These are phyloP conservation scores for Mycena epipterygia DNA, from an alignment of 768 basidiomycete species.

Conservation along the genomic window DNA sequence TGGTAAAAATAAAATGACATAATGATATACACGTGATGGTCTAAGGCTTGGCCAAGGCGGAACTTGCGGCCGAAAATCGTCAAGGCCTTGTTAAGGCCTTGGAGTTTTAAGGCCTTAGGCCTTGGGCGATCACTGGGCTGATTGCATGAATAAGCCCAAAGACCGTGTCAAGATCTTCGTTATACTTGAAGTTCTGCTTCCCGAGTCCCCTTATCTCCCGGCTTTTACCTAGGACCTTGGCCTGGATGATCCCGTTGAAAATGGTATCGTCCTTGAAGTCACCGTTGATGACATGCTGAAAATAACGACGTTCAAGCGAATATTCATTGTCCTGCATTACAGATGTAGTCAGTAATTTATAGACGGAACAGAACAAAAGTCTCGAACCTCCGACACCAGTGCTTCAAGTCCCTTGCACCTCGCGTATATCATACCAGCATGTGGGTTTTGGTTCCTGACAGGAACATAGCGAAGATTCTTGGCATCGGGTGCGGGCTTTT, in stretches of 20 bases:
- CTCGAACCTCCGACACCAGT: slow-evolving; percentile 2
- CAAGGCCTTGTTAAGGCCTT: too few relatives aligned
- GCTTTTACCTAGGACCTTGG: slow-evolving; percentile 27
- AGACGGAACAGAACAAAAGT: neutral
- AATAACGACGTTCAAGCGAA: slow-evolving; percentile 26
- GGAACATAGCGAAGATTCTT: slow-evolving; percentile 4
- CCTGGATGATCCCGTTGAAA: slow-evolving; percentile 40
- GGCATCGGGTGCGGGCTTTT: neutral
- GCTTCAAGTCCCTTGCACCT: slow-evolving; percentile 1
- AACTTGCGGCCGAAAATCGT: too few relatives aligned
- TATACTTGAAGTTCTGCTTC: slow-evolving; percentile 44
- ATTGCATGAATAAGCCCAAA: slow-evolving; percentile 29
- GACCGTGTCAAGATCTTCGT: slow-evolving; percentile 37
- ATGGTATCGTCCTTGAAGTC: slow-evolving; percentile 36
- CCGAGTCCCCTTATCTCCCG: slow-evolving; percentile 37
- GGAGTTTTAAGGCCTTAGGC: too few relatives aligned
- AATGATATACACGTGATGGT: too few relatives aligned
- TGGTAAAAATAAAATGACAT: too few relatives aligned
- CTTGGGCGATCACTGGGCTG: too few relatives aligned
- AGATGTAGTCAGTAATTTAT: neutral
- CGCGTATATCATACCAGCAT: neutral
- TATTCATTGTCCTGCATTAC: neutral
- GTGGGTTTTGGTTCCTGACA: neutral
- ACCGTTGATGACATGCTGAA: slow-evolving; percentile 34
- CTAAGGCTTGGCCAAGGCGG: too few relatives aligned